phyloP scores from a whole-genome alignment of 805 yeast species.

The Kodamaea neixiangensis region DNA sequence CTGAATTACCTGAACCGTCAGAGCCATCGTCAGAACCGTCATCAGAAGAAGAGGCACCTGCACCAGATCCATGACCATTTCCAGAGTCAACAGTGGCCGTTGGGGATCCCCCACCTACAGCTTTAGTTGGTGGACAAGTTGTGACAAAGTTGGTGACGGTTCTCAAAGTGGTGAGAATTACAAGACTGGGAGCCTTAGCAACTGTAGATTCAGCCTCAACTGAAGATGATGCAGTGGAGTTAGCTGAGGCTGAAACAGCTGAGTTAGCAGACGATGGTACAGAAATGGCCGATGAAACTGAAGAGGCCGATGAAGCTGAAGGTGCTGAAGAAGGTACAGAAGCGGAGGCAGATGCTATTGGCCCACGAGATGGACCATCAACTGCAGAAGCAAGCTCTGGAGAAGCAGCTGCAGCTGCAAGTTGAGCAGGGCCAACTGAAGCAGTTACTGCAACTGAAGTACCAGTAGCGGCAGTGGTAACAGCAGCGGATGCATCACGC shows the following conservation, averaged over 20 bases:
- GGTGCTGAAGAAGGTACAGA: too few relatives aligned
- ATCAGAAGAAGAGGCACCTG: slow-evolving; percentile 11
- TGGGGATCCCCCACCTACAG: too few relatives aligned
- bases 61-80: slow-evolving; percentile 14
- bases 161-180: background rate
- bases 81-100: background rate
- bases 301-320: too few relatives aligned
- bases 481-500: background rate
- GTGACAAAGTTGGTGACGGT: background rate
- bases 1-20: slow-evolving; percentile 8
- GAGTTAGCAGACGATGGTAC: too few relatives aligned
- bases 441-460: background rate
- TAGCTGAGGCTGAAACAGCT: background rate
- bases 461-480: background rate
- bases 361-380: too few relatives aligned
- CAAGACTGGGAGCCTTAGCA: background rate
- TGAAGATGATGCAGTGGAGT: background rate
- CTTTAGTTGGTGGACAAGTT: background rate
- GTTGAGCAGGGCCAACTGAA: background rate
- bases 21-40: slow-evolving; percentile 9
- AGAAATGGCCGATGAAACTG: too few relatives aligned
- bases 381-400: too few relatives aligned
- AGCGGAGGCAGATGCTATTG: too few relatives aligned
- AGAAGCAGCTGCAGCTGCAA: too few relatives aligned
- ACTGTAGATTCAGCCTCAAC: background rate